Evolutionary conservation across 2,329 filamentous ascomycete genomes (phyloP), one percentile per base, ranked within the genome.

Genomic region (Westerdykella aurantiaca): DNA sequence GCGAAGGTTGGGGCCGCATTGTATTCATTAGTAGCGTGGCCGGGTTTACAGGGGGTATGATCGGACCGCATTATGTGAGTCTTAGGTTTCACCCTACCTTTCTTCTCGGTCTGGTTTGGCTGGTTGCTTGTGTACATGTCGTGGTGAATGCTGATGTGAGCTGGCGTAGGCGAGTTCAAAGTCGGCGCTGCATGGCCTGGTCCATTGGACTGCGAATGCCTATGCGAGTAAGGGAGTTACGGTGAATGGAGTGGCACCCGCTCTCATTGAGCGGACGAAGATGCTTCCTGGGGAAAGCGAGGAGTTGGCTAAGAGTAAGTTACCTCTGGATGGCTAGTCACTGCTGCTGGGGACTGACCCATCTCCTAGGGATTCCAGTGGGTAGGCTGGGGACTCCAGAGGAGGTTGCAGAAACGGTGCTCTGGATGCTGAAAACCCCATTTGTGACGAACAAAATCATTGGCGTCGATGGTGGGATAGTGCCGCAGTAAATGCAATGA

Each of bases 181-280:
- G 53, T 69, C 67, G 37, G 72, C 72, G 1, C 48, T 74, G 37
- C 71, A 70, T 49, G 70, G 69, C 17, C 64, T 75, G 53, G 61
- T 74, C 47, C 70, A 73, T 53, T 75, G 72, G 62, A 51, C 76
- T 17, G 68, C 70, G 1, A 53, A 50, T 3, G 60, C 61, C 40
- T 70, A 74, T 49, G 69, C 66, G 6, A 68, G 60, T 48, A 69
- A 67, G 39, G 72, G 72, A 11, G 63, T 76, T 34, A 73, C 70
- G 14, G 70, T 73, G 1, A 76, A 76, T 51, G 72, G 69, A 31
- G 66, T 75, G 12, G 72, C 72, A 14, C 72, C 73, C 7, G 72
- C 72, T 7, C 51, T 74, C 55, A 72, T 75, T 44, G 64, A 71
- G 31, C 61, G 64, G 12, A 74, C 73, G 14, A 64, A 61, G 13